Base-by-base conservation (phyloP, 2,329 filamentous ascomycete species). In the Bipolaris sorokiniana region DNA sequence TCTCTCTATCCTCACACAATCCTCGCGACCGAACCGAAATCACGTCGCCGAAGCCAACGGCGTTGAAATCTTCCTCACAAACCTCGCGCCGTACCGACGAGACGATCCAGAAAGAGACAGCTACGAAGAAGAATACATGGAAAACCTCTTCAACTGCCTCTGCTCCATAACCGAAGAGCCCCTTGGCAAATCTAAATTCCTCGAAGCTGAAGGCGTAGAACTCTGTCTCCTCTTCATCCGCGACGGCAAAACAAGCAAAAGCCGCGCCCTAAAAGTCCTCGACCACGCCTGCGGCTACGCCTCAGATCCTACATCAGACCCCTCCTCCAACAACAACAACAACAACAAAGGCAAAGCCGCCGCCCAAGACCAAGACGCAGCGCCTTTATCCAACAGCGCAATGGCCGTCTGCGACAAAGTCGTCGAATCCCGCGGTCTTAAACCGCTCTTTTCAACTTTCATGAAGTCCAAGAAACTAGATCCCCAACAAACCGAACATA, bases 71-170 rank as follows among this genome's bases (percentile, higher is more conserved):
- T 81, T 97, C 65, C 86, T 99, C 13, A 92, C 96, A 76, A 83
- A 96, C 0, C 84, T 96, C 0, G 91, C 93, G 1, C 81, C 88
- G 1, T 99, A 98, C 78, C 88, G 95, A 54, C 90, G 90, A 78
- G 85, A 88, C 47, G 93, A 99, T 71, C 95, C 95, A 0, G 85
- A 88, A 47, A 94, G 90, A 70, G 91, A 92, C 56, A 88, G 89
- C 31, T 89, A 95, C 48, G 95, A 98, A 75, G 93, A 97, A 72
- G 95, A 99, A 78, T 97, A 91, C 73, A 90, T 96, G 72, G 92
- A 96, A 76, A 97, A 99, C 64, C 73, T 97, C 0, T 99, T 99
- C 74, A 93, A 97, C 70, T 86, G 88, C 1, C 74, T 98, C 16
- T 90, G 91, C 0, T 96, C 90, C 65, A 79, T 96, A 1, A 90